These are phyloP conservation scores for Trapa incisa DNA, from an alignment of 345 rosid genomes.

Conservation along the genomic window DNA sequence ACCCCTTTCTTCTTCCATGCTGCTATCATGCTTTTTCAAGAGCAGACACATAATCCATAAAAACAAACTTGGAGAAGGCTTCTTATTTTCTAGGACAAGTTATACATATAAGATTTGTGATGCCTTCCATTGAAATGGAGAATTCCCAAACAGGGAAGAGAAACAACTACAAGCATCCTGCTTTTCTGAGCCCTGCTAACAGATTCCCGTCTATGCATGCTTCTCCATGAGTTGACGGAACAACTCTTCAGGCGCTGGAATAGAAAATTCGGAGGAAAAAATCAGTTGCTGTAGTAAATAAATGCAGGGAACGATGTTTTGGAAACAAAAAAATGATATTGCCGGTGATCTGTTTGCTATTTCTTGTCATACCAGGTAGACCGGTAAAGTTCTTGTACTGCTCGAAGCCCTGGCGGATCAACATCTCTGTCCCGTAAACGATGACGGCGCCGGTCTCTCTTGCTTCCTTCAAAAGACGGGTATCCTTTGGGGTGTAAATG, in stretches of 20 bases:
- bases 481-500: conserved; percentile 36
- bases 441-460: conserved; percentile 25
- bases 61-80: background rate
- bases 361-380: conserved; percentile 25
- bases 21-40: background rate
- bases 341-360: background rate
- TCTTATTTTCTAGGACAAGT: background rate
- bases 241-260: conserved; percentile 36
- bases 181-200: background rate
- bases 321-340: background rate
- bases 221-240: conserved; percentile 36
- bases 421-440: conserved; percentile 39
- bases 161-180: background rate
- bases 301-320: background rate
- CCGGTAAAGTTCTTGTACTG: conserved; percentile 45
- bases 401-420: conserved; percentile 39
- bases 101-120: background rate
- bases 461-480: conserved; percentile 27
- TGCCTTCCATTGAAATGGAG: background rate
- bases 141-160: background rate
- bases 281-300: background rate
- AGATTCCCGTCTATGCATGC: conserved; percentile 16
- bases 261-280: background rate
- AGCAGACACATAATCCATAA: background rate
- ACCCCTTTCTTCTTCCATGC: background rate